phyloP scores from a whole-genome alignment of 208 protist species.

The Herpetomonas tarakana region DNA sequence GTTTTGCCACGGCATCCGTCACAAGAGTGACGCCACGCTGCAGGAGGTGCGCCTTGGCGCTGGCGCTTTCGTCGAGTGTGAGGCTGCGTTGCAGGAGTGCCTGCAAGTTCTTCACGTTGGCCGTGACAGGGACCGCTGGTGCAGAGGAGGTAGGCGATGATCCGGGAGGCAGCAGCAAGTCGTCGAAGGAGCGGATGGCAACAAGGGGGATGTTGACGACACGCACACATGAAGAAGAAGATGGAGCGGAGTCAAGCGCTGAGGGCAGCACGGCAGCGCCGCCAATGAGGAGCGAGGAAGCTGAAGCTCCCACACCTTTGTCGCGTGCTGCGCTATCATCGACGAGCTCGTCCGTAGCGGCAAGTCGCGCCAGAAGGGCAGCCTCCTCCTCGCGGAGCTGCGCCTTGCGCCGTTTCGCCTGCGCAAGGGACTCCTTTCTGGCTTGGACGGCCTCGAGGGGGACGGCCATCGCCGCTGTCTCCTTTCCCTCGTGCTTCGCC shows the following conservation, averaged over 20 bases:
- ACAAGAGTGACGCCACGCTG: constrained; percentile 32
- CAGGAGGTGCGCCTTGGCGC: constrained; percentile 32
- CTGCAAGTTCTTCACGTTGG: constrained; percentile 6
- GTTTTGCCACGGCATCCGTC: constrained; percentile 18
- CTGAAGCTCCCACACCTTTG: neutral
- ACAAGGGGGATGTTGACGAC: neutral
- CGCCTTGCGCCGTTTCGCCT: neutral
- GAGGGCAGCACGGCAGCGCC: neutral
- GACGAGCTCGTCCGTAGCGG: too few species aligned
- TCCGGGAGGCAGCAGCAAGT: neutral
- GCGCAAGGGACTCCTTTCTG: neutral
- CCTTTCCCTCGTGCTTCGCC: too few species aligned
- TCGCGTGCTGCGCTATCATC: neutral
- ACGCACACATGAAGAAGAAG: too few species aligned
- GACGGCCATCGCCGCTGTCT: too few species aligned
- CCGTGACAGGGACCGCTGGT: neutral
- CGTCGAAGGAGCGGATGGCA: neutral
- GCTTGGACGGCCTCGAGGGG: too few species aligned
- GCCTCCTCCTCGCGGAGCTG: neutral
- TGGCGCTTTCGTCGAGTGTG: constrained; percentile 31
- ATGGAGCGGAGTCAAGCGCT: neutral
- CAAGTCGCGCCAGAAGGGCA: neutral
- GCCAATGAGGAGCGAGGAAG: neutral
- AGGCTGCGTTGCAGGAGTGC: constrained; percentile 29
- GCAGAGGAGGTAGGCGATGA: neutral